These are phyloP conservation scores for Ophiocordyceps camponoti-floridani DNA, from an alignment of 2,329 filamentous ascomycete species.

Conservation along the genomic window DNA sequence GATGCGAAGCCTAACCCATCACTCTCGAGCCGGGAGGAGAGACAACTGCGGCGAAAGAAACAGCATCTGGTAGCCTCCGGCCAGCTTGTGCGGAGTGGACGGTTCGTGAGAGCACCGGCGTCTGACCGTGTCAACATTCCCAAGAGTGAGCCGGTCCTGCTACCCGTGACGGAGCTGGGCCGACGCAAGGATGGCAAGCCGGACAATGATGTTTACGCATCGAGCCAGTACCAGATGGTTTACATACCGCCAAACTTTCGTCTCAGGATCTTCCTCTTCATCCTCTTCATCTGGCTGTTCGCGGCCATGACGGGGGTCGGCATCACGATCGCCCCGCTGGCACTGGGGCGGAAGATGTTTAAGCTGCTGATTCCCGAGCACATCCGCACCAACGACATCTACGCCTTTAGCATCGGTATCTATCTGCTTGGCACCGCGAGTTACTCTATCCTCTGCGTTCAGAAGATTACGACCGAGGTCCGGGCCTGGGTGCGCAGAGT, in stretches of 20 bases:
- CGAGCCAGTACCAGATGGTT: conserved; percentile 48
- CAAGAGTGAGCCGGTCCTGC: conserved; percentile 65
- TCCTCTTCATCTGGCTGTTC: conserved; percentile 83
- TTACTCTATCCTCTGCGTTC: conserved; percentile 41
- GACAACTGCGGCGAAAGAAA: conserved; percentile 20
- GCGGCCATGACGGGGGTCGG: conserved; percentile 74
- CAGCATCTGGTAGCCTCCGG: conserved; percentile 24
- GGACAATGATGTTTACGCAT: conserved; percentile 32
- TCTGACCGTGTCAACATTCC: conserved; percentile 91
- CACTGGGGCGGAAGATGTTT: conserved; percentile 70
- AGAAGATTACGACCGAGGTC: conserved; percentile 16
- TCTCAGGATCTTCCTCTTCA: conserved; percentile 64
- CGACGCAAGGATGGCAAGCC: conserved; percentile 43
- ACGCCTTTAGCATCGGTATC: conserved; percentile 82
- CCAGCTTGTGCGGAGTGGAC: conserved; percentile 51
- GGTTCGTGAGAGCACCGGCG: conserved; percentile 79
- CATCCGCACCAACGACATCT: conserved; percentile 78
- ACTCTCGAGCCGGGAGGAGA: conserved; percentile 18
- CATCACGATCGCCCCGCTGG: conserved; percentile 69
- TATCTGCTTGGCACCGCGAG: conserved; percentile 56
- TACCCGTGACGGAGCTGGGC: conserved; percentile 47
- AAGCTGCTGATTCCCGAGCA: conserved; percentile 51
- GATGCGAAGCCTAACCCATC: conserved; percentile 21
- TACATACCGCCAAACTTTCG: conserved; percentile 79
- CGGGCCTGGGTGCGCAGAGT: conserved; percentile 11